A percentile compares a stretch with the other conserved stretches of the same genome.
These are phyloP conservation scores for Ophiostoma himal-ulmi DNA, from an alignment of 2,329 filamentous ascomycete genomes.

Conservation along the genomic window DNA sequence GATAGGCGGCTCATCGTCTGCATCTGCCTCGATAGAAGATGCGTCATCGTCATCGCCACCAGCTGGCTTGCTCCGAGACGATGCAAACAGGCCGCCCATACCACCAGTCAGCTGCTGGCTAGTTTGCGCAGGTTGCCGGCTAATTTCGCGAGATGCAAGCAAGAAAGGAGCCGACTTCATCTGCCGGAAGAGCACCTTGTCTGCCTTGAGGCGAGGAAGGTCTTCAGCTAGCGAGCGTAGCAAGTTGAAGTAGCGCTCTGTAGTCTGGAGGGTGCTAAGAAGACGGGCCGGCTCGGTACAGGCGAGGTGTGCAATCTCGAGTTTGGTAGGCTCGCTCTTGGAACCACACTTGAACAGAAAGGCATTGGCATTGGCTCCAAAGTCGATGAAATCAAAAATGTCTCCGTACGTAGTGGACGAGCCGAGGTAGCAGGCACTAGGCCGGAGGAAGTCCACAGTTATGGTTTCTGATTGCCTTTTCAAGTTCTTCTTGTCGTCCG, in stretches of 20 bases:
- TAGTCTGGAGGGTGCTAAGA: constrained; percentile 69
- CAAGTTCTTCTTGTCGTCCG: constrained; percentile 29
- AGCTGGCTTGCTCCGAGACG: constrained; percentile 33
- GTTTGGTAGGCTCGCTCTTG: constrained; percentile 81
- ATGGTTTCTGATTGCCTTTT: constrained; percentile 13
- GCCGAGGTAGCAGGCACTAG: constrained; percentile 75
- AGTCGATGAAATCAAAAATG: constrained; percentile 96
- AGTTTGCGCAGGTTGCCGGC: constrained; percentile 38
- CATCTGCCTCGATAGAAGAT: neutral
- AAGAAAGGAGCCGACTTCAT: constrained; percentile 74
- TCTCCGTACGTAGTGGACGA: constrained; percentile 65
- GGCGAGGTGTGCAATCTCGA: constrained; percentile 78
- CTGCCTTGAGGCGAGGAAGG: constrained; percentile 61
- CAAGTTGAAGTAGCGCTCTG: constrained; percentile 81
- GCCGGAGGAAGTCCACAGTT: constrained; percentile 53
- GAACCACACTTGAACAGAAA: constrained; percentile 87
- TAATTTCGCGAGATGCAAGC: constrained; percentile 68
- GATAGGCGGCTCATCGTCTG: constrained; percentile 54
- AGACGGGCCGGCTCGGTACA: constrained; percentile 77
- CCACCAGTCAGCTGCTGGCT: neutral
- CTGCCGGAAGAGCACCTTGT: constrained; percentile 69
- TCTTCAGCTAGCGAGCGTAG: constrained; percentile 75
- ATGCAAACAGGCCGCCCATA: constrained; percentile 6
- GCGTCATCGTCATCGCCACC: constrained; percentile 44
- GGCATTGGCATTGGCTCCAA: constrained; percentile 77